Conservation (phyloP, 768 basidiomycete genomes). For the Macrolepiota fuliginosa region DNA sequence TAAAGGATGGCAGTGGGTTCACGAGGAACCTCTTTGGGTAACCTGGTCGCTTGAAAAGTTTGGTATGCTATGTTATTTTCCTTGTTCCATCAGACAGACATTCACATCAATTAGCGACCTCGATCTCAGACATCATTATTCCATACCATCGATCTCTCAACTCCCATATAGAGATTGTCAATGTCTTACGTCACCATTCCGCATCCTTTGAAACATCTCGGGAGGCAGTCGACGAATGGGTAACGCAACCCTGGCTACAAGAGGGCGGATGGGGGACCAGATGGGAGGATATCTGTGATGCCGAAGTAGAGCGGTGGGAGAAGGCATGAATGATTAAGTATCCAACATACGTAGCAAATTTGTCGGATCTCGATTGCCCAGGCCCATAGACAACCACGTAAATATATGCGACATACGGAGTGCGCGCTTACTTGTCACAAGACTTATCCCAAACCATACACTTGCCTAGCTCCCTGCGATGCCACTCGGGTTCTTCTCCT, state of each 20-base stretch:
- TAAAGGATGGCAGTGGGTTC: constrained; percentile 73
- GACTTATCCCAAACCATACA: background rate
- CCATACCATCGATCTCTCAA: constrained; percentile 68
- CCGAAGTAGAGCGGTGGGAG: constrained; percentile 77
- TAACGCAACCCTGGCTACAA: constrained; percentile 63
- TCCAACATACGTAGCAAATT: background rate
- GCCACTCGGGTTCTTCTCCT: background rate
- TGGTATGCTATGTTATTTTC: constrained; percentile 41
- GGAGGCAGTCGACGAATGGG: constrained; percentile 62
- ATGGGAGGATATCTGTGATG: constrained; percentile 78
- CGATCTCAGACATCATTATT: constrained; percentile 51
- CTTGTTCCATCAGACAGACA: background rate
- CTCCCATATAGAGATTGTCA: constrained; percentile 53
- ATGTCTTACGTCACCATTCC: constrained; percentile 60
- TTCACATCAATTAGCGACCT: constrained; percentile 40
- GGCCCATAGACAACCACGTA: background rate
- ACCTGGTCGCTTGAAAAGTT: constrained; percentile 84
- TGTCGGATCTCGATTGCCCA: background rate
- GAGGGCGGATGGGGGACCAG: constrained; percentile 66
- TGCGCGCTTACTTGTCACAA: background rate
- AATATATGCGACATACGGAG: background rate
- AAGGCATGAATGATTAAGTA: constrained; percentile 16
- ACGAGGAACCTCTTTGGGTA: constrained; percentile 72
- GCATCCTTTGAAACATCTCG: constrained; percentile 70
- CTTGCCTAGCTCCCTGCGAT: background rate